Conservation (phyloP, 1,139 yeast genomes). For the Yamadazyma friedrichii region DNA sequence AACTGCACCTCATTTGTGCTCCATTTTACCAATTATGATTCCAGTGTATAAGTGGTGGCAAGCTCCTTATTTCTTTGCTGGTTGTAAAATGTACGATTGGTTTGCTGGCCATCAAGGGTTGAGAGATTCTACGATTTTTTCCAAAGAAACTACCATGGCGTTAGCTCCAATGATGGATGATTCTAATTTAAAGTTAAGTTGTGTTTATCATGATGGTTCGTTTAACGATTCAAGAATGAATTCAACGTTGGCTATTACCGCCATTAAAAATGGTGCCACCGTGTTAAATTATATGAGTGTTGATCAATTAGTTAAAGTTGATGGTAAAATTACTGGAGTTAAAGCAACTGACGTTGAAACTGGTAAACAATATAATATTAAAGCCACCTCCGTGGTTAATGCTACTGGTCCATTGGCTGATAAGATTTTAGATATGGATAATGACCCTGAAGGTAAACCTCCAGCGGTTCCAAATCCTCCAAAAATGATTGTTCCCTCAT, state of each 20-base stretch:
- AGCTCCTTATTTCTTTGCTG: constrained; percentile 89
- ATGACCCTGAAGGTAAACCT: constrained; percentile 63
- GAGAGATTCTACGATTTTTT: constrained; percentile 72
- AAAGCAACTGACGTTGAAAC: constrained; percentile 74
- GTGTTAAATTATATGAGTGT: constrained; percentile 86
- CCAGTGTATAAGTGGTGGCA: constrained; percentile 97
- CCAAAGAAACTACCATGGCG: constrained; percentile 65
- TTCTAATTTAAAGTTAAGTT: constrained; percentile 78
- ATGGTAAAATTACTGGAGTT: constrained; percentile 69
- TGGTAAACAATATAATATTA: constrained; percentile 56
- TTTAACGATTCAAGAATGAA: constrained; percentile 94
- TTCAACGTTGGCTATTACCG: constrained; percentile 81
- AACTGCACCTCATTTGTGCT: constrained; percentile 90
- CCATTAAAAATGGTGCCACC: constrained; percentile 85
- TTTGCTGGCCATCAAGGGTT: constrained; percentile 90
- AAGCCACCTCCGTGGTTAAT: constrained; percentile 76
- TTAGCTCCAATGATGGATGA: constrained; percentile 88
- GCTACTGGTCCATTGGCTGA: constrained; percentile 97
- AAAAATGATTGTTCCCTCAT: constrained; percentile 88
- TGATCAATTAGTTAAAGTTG: constrained; percentile 61
- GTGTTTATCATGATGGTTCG: constrained; percentile 93
- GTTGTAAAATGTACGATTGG: constrained; percentile 89
- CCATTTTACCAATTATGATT: constrained; percentile 88
- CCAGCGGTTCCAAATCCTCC: constrained; percentile 50
- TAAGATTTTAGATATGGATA: constrained; percentile 81